Conservation (phyloP, 2,329 filamentous ascomycete genomes). For the Basipetospora sp. region DNA sequence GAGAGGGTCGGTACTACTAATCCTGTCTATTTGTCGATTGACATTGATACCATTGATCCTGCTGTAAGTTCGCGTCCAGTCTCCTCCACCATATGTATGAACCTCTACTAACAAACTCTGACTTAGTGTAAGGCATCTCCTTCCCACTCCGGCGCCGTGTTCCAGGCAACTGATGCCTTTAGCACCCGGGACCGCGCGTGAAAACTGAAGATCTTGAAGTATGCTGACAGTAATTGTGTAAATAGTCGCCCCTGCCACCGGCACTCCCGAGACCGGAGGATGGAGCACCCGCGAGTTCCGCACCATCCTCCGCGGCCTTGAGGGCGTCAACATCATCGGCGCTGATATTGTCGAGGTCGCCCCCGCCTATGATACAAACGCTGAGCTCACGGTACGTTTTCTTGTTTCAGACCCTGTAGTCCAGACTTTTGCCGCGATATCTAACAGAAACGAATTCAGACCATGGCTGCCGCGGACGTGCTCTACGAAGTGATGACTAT, state of each 20-base stretch:
- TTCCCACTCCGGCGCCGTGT: too few species aligned
- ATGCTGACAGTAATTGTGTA: neutral
- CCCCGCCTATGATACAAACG: constrained; percentile 69
- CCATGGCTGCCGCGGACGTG: constrained; percentile 53
- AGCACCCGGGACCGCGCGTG: too few species aligned
- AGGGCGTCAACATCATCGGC: constrained; percentile 70
- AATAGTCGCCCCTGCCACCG: constrained; percentile 56
- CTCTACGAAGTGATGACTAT: constrained; percentile 68
- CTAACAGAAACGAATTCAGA: neutral
- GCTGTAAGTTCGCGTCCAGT: too few species aligned
- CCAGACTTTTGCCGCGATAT: neutral
- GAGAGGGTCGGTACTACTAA: constrained; percentile 55
- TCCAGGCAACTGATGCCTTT: too few species aligned
- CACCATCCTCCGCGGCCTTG: constrained; percentile 64
- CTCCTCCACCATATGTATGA: too few species aligned
- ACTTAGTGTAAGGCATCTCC: too few species aligned
- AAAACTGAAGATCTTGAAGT: neutral
- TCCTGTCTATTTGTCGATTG: constrained; percentile 65
- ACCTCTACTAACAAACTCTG: too few species aligned
- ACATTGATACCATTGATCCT: constrained; percentile 79
- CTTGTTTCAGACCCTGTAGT: neutral
- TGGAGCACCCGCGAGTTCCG: constrained; percentile 86
- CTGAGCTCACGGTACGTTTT: constrained; percentile 52
- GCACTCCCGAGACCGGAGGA: constrained; percentile 77
- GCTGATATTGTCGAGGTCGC: constrained; percentile 83